phyloP scores from a whole-genome alignment of 164 flowering plant genomes.

The Aristolochia contorta region DNA sequence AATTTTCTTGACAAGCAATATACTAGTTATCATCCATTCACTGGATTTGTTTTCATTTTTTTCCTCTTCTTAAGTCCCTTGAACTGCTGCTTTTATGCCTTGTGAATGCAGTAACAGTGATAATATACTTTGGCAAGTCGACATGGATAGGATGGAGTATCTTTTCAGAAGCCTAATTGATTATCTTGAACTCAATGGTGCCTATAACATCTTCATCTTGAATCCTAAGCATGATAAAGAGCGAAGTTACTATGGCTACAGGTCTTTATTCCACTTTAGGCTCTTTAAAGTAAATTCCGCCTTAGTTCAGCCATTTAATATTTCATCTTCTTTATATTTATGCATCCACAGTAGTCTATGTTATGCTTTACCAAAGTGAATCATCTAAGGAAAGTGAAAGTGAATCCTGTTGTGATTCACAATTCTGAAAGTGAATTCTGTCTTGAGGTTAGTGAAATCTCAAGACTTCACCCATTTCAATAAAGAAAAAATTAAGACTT shows the following conservation, averaged over 20 bases:
- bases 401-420: no score
- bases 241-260: conserved; percentile 69
- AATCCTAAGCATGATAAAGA: conserved; percentile 54
- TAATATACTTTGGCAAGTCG: conserved; percentile 74
- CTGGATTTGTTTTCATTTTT: not conserved
- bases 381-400: no score
- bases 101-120: conserved; percentile 38
- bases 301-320: not conserved
- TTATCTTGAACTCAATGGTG: conserved; percentile 76
- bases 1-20: no score
- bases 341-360: no score
- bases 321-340: not conserved
- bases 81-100: not conserved
- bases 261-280: conserved; percentile 24
- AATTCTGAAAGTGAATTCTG: no score
- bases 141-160: conserved; percentile 69
- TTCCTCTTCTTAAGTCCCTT: not conserved
- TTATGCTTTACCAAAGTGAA: no score
- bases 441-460: no score
- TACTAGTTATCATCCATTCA: no score
- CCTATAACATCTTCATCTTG: conserved; percentile 76
- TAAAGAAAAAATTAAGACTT: no score
- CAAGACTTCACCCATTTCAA: no score
- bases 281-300: conserved; percentile 3
- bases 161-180: conserved; percentile 66